Evolutionary conservation across 2,329 filamentous ascomycete species (phyloP).

Genomic region (Fusarium liriodendri): DNA sequence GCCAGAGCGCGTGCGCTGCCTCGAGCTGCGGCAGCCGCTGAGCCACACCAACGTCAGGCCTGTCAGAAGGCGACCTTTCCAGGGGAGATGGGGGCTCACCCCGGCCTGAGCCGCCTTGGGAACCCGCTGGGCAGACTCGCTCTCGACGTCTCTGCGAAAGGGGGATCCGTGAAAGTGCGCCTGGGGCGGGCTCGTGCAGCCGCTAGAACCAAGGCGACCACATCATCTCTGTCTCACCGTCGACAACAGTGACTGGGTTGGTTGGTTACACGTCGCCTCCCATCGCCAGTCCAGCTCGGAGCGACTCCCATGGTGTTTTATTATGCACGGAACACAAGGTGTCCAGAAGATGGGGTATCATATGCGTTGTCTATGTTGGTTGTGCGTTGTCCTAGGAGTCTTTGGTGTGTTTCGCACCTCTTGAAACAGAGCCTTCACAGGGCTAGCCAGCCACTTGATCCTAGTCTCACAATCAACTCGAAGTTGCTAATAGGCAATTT

Average conservation of each 20-base stretch:
- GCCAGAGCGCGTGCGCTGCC: conserved; percentile 23
- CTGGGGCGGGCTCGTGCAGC: conserved; percentile 11
- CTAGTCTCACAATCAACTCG: neutral
- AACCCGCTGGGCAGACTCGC: conserved; percentile 27
- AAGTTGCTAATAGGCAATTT: neutral
- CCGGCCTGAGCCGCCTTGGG: conserved; percentile 6
- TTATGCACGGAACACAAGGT: conserved; percentile 20
- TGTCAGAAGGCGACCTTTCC: conserved; percentile 10
- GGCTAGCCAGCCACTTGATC: conserved; percentile 3
- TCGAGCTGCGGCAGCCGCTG: conserved; percentile 28
- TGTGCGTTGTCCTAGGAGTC: neutral
- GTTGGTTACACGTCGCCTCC: conserved; percentile 27
- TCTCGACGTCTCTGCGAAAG: conserved; percentile 2
- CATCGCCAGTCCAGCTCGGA: conserved; percentile 16
- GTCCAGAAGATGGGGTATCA: conserved; percentile 7
- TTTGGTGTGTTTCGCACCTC: conserved; percentile 6
- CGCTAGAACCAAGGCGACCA: conserved; percentile 8
- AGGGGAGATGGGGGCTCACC: conserved; percentile 4
- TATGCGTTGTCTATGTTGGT: conserved; percentile 21
- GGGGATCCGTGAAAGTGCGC: conserved; percentile 14
- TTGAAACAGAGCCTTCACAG: conserved; percentile 5
- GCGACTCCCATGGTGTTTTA: neutral
- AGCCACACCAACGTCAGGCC: conserved; percentile 26
- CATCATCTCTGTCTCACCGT: conserved; percentile 31
- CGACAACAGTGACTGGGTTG: neutral